Base-by-base conservation (phyloP, 2,329 filamentous ascomycete genomes). In the Claviceps humidiphila region DNA sequence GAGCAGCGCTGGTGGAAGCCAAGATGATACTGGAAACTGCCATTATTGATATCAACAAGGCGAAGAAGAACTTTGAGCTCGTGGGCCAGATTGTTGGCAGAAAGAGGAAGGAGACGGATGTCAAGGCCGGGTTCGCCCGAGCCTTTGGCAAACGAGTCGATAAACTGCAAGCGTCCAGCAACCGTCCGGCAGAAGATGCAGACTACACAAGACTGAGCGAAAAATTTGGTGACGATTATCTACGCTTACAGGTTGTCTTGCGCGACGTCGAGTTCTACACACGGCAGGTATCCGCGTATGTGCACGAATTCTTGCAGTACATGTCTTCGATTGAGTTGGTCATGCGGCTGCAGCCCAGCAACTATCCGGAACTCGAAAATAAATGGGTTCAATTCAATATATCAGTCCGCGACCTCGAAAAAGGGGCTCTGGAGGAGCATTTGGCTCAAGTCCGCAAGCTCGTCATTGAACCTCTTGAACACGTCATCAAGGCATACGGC, bases 201-300 rank as follows among this genome's bases (percentile, higher is more conserved):
- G 83, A 83, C 16, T 98, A 95, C 65, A 78, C 84, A 53, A 83
- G 85, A 57, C 72, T 93, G 30, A 82, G 90, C 55, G 87, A 95
- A 63, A 88, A 83, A 61, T 97, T 95, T 61, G 85, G 87, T 37
- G 89, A 95, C 56, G 90, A 96, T 65, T 96, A 89, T 66, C 84
- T 96, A 56, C 85, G 91, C 55, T 72, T 97, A 30, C 91, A 97
- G 63, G 86, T 98, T 41, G 88, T 96, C 43, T 82, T 94, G 62
- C 82, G 90, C 54, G 93, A 97, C 65, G 85, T 95, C n/a, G 89
- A 96, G 62, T 89, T 84, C 60, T 97, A 97, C 66, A 84, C 89
- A 4, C 80, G 85, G n/a, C 84, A 90, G 53, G 81, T 88, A 3
- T 81, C 85, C 8, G 79, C 78, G n/a, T 89, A 87, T 57, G 84